These are phyloP conservation scores for Linnemannia zychae DNA, from an alignment of 192 early-diverging fungal species.

Conservation along the genomic window DNA sequence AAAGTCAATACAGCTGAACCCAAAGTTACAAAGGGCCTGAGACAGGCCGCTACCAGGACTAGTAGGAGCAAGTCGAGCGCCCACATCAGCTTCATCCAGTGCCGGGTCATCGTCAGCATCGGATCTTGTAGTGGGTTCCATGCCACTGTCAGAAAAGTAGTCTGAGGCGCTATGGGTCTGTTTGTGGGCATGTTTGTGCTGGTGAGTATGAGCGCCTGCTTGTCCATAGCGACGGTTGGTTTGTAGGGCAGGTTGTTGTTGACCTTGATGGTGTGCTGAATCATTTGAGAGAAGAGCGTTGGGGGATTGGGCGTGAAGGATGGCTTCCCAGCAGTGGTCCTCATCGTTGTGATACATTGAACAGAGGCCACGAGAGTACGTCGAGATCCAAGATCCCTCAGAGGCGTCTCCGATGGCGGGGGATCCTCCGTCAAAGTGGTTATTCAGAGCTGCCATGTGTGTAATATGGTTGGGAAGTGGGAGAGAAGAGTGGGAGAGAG, in stretches of 20 bases:
- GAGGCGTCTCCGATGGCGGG: neutral
- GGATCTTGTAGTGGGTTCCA: neutral
- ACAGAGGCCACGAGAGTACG: slow-evolving; percentile 40
- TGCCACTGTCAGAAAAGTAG: neutral
- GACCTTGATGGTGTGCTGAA: neutral
- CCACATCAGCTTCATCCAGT: neutral
- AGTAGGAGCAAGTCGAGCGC: neutral
- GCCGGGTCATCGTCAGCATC: neutral
- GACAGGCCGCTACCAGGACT: slow-evolving; percentile 28
- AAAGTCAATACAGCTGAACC: slow-evolving; percentile 40
- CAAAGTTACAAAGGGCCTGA: slow-evolving; percentile 30
- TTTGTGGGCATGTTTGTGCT: neutral
- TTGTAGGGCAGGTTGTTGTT: neutral
- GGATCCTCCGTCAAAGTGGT: slow-evolving; percentile 8
- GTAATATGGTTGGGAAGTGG: neutral
- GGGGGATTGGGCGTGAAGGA: slow-evolving; percentile 16
- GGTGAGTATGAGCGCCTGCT: neutral
- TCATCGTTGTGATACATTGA: slow-evolving; percentile 33
- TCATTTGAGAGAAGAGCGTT: neutral
- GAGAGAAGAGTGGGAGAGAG: neutral
- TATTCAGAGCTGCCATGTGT: slow-evolving; percentile 17
- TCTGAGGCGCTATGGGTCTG: neutral
- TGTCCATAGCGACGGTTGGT: neutral
- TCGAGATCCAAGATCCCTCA: slow-evolving; percentile 22
- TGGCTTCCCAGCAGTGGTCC: slow-evolving; percentile 34